Percentiles rank a stretch among this genome's conserved stretches.
phyloP scores from a whole-genome alignment of 805 yeast genomes.

The Metschnikowia reukaufii region DNA sequence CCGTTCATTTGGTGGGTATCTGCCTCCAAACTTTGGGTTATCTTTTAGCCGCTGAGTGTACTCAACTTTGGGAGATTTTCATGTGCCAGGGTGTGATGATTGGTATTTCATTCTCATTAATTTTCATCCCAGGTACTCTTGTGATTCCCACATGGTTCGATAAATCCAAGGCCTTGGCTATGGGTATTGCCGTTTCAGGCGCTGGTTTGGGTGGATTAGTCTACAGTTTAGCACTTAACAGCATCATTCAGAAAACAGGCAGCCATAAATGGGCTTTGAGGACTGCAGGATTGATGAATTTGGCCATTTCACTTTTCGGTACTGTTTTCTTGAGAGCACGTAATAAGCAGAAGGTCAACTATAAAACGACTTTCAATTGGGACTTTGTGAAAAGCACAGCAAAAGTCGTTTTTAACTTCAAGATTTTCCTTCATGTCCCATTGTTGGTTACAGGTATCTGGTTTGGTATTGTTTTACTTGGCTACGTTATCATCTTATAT shows the following conservation, averaged over 20 bases:
- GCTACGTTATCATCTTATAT: conserved; percentile 37
- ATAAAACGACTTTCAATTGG: conserved; percentile 24
- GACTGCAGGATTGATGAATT: conserved; percentile 35
- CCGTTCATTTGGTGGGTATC: conserved; percentile 50
- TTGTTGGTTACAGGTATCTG: conserved; percentile 29
- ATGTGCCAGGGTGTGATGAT: conserved; percentile 66
- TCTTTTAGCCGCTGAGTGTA: conserved; percentile 59
- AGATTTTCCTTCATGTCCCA: conserved; percentile 27
- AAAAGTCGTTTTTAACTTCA: conserved; percentile 36
- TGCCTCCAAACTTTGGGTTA: conserved; percentile 52
- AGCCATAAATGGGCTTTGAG: conserved; percentile 47
- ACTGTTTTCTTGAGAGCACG: conserved; percentile 48
- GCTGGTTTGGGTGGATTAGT: conserved; percentile 53
- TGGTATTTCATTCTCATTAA: conserved; percentile 54
- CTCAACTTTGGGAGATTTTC: conserved; percentile 62
- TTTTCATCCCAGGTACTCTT: conserved; percentile 59
- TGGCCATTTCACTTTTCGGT: conserved; percentile 36
- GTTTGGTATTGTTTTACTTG: conserved; percentile 39
- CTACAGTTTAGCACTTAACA: conserved; percentile 44
- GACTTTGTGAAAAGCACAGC: conserved; percentile 24
- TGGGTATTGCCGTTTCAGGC: conserved; percentile 51
- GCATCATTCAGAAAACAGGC: conserved; percentile 41
- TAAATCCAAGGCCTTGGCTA: conserved; percentile 56
- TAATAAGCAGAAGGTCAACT: conserved; percentile 28
- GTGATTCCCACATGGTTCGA: conserved; percentile 71